Conservation (phyloP, 352 stramenopile genomes). For the Globisporangium nunn region DNA sequence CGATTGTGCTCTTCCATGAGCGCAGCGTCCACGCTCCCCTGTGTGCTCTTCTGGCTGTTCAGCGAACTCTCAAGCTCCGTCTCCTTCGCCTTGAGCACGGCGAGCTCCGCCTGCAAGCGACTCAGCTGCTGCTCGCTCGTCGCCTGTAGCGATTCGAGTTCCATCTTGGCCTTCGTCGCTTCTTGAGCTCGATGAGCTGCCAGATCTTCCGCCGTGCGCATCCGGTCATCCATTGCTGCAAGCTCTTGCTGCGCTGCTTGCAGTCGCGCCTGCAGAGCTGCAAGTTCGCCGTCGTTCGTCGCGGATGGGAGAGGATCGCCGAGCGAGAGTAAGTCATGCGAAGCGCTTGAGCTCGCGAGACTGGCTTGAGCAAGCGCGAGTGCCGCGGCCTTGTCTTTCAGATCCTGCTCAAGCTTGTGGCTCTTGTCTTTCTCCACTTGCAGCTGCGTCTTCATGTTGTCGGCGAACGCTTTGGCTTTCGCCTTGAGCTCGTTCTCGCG, state of each 20-base stretch:
- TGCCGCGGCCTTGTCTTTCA: slow-evolving; percentile 35
- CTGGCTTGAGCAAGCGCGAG: slow-evolving; percentile 20
- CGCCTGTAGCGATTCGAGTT: slow-evolving; percentile 33
- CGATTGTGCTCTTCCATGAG: slow-evolving; percentile 30
- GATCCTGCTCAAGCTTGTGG: slow-evolving; percentile 35
- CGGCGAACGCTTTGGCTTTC: slow-evolving; percentile 61
- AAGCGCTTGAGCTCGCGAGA: slow-evolving; percentile 7
- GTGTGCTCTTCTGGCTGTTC: slow-evolving; percentile 9
- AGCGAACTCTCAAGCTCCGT: slow-evolving; percentile 25
- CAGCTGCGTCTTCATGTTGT: slow-evolving; percentile 60
- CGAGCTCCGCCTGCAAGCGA: slow-evolving; percentile 31
- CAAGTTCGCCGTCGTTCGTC: slow-evolving; percentile 28
- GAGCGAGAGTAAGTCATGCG: slow-evolving; percentile 11
- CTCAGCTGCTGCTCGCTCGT: slow-evolving; percentile 30
- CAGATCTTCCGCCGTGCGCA: slow-evolving; percentile 25
- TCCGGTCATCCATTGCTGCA: slow-evolving; percentile 20
- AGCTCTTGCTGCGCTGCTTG: slow-evolving; percentile 26
- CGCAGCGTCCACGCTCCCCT: slow-evolving; percentile 13
- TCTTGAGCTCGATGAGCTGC: slow-evolving; percentile 23
- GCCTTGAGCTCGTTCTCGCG: slow-evolving; percentile 58
- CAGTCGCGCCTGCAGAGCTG: slow-evolving; percentile 28
- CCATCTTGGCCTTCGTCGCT: slow-evolving; percentile 12
- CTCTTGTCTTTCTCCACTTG: slow-evolving; percentile 54
- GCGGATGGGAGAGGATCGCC: slow-evolving; percentile 12
- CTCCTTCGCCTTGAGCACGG: slow-evolving; percentile 25